Conservation (phyloP, 2,329 filamentous ascomycete genomes). For the Sporothrix globosa region DNA sequence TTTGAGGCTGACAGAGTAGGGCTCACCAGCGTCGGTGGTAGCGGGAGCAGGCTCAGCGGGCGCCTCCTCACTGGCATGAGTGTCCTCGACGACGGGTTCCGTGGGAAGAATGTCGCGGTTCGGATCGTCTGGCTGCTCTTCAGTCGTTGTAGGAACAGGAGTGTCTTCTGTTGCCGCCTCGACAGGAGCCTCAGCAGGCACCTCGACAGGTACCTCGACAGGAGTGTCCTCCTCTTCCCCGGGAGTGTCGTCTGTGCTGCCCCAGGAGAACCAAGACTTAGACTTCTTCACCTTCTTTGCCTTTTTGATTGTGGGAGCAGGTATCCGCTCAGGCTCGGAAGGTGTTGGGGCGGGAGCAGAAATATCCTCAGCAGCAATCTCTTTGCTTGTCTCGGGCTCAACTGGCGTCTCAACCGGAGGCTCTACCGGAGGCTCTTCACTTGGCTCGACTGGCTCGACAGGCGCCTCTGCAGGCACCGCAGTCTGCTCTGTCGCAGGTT, state of each 20-base stretch:
- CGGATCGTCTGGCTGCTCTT: neutral
- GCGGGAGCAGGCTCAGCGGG: neutral
- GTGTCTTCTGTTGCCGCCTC: neutral
- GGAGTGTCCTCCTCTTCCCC: neutral
- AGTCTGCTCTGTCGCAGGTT: neutral
- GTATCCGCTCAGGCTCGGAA: neutral
- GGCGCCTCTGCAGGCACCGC: too few species aligned
- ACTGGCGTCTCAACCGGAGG: neutral
- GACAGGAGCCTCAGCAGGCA: neutral
- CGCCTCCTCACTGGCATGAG: neutral
- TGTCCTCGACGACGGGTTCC: neutral
- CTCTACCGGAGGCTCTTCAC: neutral
- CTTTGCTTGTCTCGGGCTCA: neutral
- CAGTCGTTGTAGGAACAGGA: neutral
- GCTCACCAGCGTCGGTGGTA: neutral
- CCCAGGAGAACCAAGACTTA: slow-evolving; percentile 19
- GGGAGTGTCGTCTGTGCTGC: neutral
- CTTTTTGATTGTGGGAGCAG: neutral
- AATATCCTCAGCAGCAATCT: neutral
- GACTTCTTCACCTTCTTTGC: slow-evolving; percentile 26
- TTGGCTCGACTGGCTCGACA: too few species aligned
- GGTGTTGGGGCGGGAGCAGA: neutral
- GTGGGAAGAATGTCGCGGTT: neutral
- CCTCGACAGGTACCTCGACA: neutral
- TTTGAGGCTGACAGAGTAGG: neutral